Evolutionary conservation across 306 rosid species (phyloP).

Genomic region (Prunus armeniaca): DNA sequence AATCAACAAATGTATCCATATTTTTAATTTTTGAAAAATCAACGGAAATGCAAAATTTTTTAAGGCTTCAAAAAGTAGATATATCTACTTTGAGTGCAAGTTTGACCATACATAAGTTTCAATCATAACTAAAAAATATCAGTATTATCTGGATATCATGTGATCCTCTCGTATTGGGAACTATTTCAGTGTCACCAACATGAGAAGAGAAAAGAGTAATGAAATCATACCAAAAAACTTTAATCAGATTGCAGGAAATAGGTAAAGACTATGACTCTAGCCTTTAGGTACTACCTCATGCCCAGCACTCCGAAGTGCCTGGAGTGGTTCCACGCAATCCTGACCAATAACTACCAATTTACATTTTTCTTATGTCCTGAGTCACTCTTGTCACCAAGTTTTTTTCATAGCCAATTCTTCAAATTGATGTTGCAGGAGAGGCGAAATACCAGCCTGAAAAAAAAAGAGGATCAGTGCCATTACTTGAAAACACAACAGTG

Average conservation of each 20-base stretch:
- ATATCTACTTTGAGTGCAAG: not conserved
- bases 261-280: slow-evolving; percentile 5
- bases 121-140: not conserved
- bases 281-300: slow-evolving; percentile 55
- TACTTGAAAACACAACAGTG: not conserved
- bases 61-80: too few relatives aligned
- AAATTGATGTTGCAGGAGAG: too few relatives aligned
- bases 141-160: not conserved
- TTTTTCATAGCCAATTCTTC: too few relatives aligned
- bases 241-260: not conserved
- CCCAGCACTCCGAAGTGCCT: slow-evolving; percentile 72
- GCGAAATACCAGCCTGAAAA: too few relatives aligned
- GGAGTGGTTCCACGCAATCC: slow-evolving; percentile 86
- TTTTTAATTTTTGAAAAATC: not conserved
- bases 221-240: not conserved
- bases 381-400: too few relatives aligned
- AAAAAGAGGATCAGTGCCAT: not conserved
- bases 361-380: too few relatives aligned
- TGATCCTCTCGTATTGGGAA: not conserved
- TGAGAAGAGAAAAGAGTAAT: not conserved
- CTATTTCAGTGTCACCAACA: not conserved
- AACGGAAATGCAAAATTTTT: not conserved
- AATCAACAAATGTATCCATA: not conserved
- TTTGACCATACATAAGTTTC: not conserved
- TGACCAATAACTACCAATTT: slow-evolving; percentile 42